A percentile compares a stretch with the other conserved stretches of the same genome.
Conservation (phyloP, 805 yeast genomes). For the Priceomyces haplophilus region DNA sequence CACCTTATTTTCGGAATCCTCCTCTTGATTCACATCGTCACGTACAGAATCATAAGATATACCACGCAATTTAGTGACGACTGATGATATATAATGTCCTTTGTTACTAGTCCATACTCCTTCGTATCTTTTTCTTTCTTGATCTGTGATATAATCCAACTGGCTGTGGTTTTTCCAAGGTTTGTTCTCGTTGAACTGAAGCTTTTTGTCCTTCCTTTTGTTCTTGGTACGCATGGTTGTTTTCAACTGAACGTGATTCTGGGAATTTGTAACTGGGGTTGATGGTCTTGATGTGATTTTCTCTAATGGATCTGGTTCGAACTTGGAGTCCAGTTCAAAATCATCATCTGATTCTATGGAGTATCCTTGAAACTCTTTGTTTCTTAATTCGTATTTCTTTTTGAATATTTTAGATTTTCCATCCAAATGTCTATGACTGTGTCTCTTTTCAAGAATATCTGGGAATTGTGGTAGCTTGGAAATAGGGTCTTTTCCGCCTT, state of each 20-base stretch:
- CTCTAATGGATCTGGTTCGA: background rate
- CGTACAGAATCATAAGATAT: conserved; percentile 17
- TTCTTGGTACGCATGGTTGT: conserved; percentile 50
- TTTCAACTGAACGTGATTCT: conserved; percentile 39
- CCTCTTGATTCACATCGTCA: conserved; percentile 9
- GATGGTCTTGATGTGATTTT: conserved; percentile 8
- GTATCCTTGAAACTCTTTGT: conserved; percentile 9
- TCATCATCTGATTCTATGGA: conserved; percentile 11
- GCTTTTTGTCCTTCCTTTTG: conserved; percentile 36
- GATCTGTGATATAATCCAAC: conserved; percentile 46
- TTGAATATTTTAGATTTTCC: conserved; percentile 19
- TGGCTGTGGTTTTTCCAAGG: conserved; percentile 91
- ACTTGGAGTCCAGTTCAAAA: conserved; percentile 1
- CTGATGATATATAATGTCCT: conserved; percentile 53
- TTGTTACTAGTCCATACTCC: conserved; percentile 91
- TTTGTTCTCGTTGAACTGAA: conserved; percentile 74
- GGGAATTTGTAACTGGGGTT: conserved; percentile 15
- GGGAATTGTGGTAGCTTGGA: conserved; percentile 35
- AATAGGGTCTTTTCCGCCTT: background rate
- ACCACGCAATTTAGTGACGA: conserved; percentile 29
- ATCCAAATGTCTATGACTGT: conserved; percentile 6
- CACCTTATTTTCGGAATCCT: conserved; percentile 15
- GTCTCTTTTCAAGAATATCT: conserved; percentile 15
- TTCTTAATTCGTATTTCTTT: conserved; percentile 15
- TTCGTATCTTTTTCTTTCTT: conserved; percentile 85